These are phyloP conservation scores for Nigrospora osmanthi DNA, from an alignment of 2,329 filamentous ascomycete genomes.

Conservation along the genomic window DNA sequence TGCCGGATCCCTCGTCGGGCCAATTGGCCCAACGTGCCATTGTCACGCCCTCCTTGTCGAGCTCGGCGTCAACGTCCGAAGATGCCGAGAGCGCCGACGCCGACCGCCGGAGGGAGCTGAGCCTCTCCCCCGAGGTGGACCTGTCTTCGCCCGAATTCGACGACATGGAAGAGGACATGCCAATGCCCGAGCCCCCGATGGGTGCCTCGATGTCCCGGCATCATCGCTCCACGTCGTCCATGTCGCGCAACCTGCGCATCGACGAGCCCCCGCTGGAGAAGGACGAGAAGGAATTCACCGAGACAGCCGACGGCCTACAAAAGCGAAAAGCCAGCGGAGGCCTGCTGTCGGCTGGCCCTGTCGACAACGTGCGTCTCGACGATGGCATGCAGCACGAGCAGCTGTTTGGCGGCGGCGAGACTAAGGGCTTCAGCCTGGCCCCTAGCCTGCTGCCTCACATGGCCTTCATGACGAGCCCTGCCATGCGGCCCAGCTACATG, in stretches of 20 bases:
- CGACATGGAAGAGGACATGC: constrained; percentile 54
- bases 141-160: constrained; percentile 83
- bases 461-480: constrained; percentile 44
- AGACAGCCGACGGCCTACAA: constrained; percentile 81
- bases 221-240: constrained; percentile 25
- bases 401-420: constrained; percentile 46
- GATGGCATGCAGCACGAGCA: constrained; percentile 39
- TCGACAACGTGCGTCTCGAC: constrained; percentile 29
- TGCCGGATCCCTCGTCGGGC: constrained; percentile 54
- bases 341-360: constrained; percentile 24
- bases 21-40: constrained; percentile 49
- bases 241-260: constrained; percentile 58
- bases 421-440: constrained; percentile 17
- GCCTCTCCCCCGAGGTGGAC: constrained; percentile 89
- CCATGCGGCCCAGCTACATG: constrained; percentile 41
- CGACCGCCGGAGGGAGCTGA: constrained; percentile 61
- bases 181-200: constrained; percentile 53
- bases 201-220: constrained; percentile 43
- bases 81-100: constrained; percentile 70
- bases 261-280: constrained; percentile 84
- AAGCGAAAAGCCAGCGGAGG: constrained; percentile 51
- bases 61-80: constrained; percentile 58
- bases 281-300: constrained; percentile 94
- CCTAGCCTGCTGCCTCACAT: constrained; percentile 25
- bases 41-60: constrained; percentile 79